Percentiles rank a stretch among this genome's conserved stretches.
These are phyloP conservation scores for Nicotiana undulata DNA, from an alignment of 257 asterid species.

Conservation along the genomic window DNA sequence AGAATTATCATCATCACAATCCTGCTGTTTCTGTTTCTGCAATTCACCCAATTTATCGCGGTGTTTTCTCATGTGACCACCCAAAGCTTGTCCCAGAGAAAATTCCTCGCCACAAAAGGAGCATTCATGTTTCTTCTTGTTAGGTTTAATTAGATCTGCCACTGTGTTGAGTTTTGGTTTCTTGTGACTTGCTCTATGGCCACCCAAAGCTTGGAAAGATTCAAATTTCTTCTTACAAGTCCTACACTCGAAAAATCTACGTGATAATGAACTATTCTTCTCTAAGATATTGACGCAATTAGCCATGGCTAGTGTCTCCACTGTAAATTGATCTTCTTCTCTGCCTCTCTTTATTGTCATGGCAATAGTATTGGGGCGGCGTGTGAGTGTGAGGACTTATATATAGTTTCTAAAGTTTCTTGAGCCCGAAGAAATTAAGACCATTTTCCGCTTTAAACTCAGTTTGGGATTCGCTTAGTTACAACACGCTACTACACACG, in stretches of 20 bases:
- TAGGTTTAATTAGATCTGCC: background rate
- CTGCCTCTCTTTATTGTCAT: background rate
- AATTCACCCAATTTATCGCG: background rate
- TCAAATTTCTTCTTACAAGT: constrained; percentile 22
- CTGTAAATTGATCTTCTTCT: background rate
- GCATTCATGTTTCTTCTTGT: background rate
- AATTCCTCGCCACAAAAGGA: background rate
- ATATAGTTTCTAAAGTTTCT: background rate
- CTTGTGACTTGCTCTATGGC: constrained; percentile 34
- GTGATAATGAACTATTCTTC: background rate
- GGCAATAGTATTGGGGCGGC: background rate
- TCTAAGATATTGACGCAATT: constrained; percentile 3
- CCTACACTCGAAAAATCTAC: constrained; percentile 20
- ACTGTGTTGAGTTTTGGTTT: background rate
- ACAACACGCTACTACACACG: too few species aligned
- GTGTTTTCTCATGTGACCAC: constrained; percentile 7
- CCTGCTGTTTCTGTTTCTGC: background rate
- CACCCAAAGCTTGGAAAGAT: constrained; percentile 32
- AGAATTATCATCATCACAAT: background rate
- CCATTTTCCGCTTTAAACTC: background rate
- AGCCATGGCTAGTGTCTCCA: constrained; percentile 13
- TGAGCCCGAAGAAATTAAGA: background rate
- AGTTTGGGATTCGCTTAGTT: too few species aligned
- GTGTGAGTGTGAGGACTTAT: background rate
- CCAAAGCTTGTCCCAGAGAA: background rate